Percentiles rank a stretch among this genome's conserved stretches.
These are phyloP conservation scores for Psilocybe mexicana DNA, from an alignment of 1,284 basidiomycete genomes.

Conservation along the genomic window DNA sequence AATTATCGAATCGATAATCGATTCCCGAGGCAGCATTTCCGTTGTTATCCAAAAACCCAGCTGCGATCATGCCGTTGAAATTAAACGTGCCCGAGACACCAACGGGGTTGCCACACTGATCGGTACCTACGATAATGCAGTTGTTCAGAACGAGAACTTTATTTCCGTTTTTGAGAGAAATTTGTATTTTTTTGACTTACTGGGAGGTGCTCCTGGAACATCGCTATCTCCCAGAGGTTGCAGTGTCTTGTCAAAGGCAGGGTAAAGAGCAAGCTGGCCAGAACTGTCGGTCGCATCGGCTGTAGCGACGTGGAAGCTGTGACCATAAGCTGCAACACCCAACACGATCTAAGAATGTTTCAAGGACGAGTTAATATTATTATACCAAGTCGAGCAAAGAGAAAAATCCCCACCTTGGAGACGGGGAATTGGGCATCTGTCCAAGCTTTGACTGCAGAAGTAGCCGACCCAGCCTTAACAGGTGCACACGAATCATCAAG, in stretches of 20 bases:
- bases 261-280: slow-evolving; percentile 43
- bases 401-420: slow-evolving; percentile 27
- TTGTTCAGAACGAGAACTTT: neutral
- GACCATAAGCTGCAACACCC: slow-evolving; percentile 79
- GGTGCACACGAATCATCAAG: slow-evolving; percentile 75
- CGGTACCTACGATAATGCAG: slow-evolving; percentile 28
- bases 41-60: slow-evolving; percentile 50
- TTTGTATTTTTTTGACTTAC: slow-evolving; percentile 21
- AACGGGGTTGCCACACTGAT: slow-evolving; percentile 40
- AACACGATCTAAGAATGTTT: slow-evolving; percentile 64
- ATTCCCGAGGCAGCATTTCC: slow-evolving; percentile 53
- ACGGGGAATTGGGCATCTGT: slow-evolving; percentile 58
- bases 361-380: neutral
- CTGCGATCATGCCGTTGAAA: slow-evolving; percentile 57
- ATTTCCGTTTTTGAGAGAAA: slow-evolving; percentile 26
- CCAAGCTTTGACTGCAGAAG: slow-evolving; percentile 75
- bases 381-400: neutral
- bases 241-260: slow-evolving; percentile 47
- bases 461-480: slow-evolving; percentile 71
- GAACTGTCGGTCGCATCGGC: slow-evolving; percentile 27
- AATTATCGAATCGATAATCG: slow-evolving; percentile 54
- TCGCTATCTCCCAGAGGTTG: slow-evolving; percentile 58
- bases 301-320: slow-evolving; percentile 52
- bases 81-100: slow-evolving; percentile 49
- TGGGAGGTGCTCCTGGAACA: slow-evolving; percentile 37